Evolutionary conservation across 2,329 filamentous ascomycete species (phyloP), one percentile per base, ranked within the genome.

Genomic region (Chaetothyriales sp.): DNA sequence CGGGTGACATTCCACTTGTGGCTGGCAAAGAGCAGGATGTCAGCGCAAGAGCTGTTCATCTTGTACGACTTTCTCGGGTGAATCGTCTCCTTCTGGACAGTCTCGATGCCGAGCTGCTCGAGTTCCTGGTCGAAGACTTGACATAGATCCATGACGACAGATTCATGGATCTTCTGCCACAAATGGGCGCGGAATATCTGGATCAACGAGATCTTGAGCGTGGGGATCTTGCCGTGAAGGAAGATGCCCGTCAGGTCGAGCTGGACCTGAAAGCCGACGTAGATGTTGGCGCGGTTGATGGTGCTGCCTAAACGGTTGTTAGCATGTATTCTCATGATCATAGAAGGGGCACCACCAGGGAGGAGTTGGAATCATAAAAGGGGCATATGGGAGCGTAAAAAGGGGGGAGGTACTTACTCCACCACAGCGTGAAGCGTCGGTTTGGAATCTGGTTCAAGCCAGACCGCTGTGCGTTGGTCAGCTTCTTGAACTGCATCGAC

Each of bases 141-240:
- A 61, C 92, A 96, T 63, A 98, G 69, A 74, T 98, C 92, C 92
- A 98, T 98, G 32, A 95, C 90, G 0, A 96, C 89, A 0, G 86
- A 93, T 68, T 98, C 92, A 68, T 98, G 93, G 46, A 98, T 96
- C 75, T 98, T 98, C 68, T 98, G 92, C 92, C 92, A 98, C 74
- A 98, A 81, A 79, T 98, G 92, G 49, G 93, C 92, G 65, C 92
- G 83, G 85, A 98, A 98, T 61, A 98, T 98, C 65, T 98, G 92
- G 54, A 98, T 98, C 49, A 98, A 73, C 0, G 89, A 95, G 56
- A 98, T 98, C 71, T 98, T 98, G 44, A 98, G 70, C 0, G 92
- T 98, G 0, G 92, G 93, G 51, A 98, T 98, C 70, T 98, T 98
- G 61, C 92, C 92, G 73, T 98, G 93, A 64, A 98, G 76, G 80